phyloP scores from a whole-genome alignment of 2,329 filamentous ascomycete species.

The Aspergillus sp. region DNA sequence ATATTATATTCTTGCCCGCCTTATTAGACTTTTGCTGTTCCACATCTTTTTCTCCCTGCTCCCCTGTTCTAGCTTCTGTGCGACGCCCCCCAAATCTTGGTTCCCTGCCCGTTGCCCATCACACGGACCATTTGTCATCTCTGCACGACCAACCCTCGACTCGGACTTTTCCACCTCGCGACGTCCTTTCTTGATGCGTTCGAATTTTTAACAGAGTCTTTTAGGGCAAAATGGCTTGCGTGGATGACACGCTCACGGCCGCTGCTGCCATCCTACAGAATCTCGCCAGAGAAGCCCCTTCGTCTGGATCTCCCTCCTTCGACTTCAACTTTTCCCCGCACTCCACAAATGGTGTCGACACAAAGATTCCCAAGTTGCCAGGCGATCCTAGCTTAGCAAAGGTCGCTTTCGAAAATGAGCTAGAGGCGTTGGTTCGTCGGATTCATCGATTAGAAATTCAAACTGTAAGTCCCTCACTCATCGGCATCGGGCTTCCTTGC shows the following conservation, averaged over 20 bases:
- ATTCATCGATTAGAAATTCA: conserved; percentile 83
- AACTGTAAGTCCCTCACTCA: conserved; percentile 66
- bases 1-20: conserved; percentile 9
- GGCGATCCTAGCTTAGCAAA: conserved; percentile 78
- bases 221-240: conserved; percentile 51
- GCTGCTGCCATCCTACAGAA: conserved; percentile 51
- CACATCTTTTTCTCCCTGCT: conserved; percentile 4
- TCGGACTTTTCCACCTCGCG: conserved; percentile 13
- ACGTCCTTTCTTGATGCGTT: conserved; percentile 26
- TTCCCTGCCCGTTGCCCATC: conserved; percentile 4
- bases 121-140: conserved; percentile 13
- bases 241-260: conserved; percentile 53
- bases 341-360: conserved; percentile 54
- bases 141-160: not conserved
- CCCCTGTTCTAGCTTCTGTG: conserved; percentile 13
- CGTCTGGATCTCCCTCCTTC: conserved; percentile 41
- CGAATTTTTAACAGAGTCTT: conserved; percentile 27
- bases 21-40: conserved; percentile 12
- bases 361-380: conserved; percentile 69
- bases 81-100: conserved; percentile 11
- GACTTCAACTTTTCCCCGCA: conserved; percentile 39
- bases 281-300: conserved; percentile 47
- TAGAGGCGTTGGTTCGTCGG: conserved; percentile 75
- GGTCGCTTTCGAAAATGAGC: conserved; percentile 77
- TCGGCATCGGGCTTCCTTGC: conserved; percentile 59